Evolutionary conservation across 768 basidiomycete genomes (phyloP), one percentile per base, ranked within the genome.

Genomic region (Kockovaella imperatae): DNA sequence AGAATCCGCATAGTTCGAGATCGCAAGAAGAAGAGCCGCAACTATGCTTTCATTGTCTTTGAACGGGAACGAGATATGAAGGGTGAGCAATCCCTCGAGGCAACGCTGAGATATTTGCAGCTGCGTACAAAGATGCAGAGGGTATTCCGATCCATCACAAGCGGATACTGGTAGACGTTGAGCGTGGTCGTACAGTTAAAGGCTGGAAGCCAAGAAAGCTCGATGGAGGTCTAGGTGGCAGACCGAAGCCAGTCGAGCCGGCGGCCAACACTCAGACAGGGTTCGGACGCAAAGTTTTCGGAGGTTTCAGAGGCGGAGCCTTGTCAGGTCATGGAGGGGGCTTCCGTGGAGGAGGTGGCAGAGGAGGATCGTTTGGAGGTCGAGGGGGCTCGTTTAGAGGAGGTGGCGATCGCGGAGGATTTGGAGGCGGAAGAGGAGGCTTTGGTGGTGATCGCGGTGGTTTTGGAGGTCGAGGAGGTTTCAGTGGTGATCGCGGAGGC

Each of bases 1-100:
- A 80, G 87, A 50, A 84, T 97, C 56, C 79, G 89, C 53, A 86
- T 99, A 45, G 91, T 96, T 10, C 81, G 84, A 28, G 87, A 95
- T 77, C 82, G 85, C 71, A 90, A 90, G 65, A 80, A 78, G 42
- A 85, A 87, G 49, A 80, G 85, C 64, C 77, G 85, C 54, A 89
- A 90, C 13, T 97, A 96, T 70, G 93, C 93, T 18, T 99, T 99
- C 73, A 78, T 99, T 54, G 90, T 99, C 15, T 99, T 88, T 58
- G 95, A 99, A 69, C 81, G 95, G 25, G 95, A 97, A 74, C 81
- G 91, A 50, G 95, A 99, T 70, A 99, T 99, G 95, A 97, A 97
- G 80, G 91, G 91, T 91, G 56, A 50, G 69, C 45, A 36, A 17
- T 6, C 23, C 18, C 14, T 17, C 17, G 31, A 10, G 17, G 10